Evolutionary conservation across 805 yeast genomes (phyloP).

Genomic region (Kodamaea restingae): DNA sequence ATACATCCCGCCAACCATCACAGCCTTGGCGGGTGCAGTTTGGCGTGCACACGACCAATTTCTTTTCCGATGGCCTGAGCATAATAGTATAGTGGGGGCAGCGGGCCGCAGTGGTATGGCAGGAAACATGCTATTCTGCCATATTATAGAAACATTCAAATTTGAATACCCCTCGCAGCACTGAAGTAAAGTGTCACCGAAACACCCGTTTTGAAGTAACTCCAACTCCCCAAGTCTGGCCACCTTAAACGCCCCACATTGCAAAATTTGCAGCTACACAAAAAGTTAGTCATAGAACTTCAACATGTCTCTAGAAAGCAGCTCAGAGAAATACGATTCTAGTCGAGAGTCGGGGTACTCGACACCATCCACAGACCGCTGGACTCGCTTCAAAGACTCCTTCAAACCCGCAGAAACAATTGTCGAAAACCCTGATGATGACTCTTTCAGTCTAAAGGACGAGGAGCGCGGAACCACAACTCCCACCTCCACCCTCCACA

Average conservation of each 20-base stretch:
- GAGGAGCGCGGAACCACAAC: slow-evolving; percentile 35
- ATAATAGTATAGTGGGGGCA: too few relatives aligned
- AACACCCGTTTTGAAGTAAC: too few relatives aligned
- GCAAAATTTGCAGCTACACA: slow-evolving; percentile 7
- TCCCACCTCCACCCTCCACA: slow-evolving; percentile 19
- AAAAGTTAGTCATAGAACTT: background rate
- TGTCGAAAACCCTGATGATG: slow-evolving; percentile 2
- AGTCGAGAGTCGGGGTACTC: slow-evolving; percentile 1
- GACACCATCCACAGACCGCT: slow-evolving; percentile 5
- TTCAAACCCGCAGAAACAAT: slow-evolving; percentile 24
- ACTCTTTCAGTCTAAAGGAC: slow-evolving; percentile 17
- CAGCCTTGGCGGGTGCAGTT: background rate
- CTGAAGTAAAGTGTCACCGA: too few relatives aligned
- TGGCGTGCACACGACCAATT: background rate
- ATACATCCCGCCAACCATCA: background rate
- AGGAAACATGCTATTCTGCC: too few relatives aligned
- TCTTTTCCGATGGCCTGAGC: background rate
- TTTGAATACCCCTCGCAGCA: too few relatives aligned
- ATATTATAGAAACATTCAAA: too few relatives aligned
- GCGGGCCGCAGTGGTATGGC: too few relatives aligned
- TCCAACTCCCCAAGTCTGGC: too few relatives aligned
- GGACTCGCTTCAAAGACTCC: slow-evolving; percentile 26
- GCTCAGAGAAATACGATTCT: slow-evolving; percentile 4
- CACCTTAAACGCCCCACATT: too few relatives aligned
- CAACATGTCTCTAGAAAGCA: background rate